These are phyloP conservation scores for Cryptococcus sp. DNA, from an alignment of 1,284 basidiomycete genomes.

Conservation along the genomic window DNA sequence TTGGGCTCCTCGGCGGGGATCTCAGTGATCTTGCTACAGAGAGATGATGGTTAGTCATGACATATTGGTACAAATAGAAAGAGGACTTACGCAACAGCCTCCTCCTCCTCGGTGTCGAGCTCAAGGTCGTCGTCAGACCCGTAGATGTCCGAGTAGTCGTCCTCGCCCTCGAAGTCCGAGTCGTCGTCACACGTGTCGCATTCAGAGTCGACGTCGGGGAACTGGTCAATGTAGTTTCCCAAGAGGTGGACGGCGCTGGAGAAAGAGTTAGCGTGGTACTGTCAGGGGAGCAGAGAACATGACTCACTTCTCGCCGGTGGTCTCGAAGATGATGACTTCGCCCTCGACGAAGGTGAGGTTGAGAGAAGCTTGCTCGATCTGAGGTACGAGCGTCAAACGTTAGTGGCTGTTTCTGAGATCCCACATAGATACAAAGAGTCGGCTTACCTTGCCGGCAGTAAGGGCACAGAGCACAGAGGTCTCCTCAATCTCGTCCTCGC, in stretches of 20 bases:
- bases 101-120: slow-evolving; percentile 55
- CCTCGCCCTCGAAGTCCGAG: slow-evolving; percentile 50
- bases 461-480: slow-evolving; percentile 54
- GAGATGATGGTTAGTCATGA: background rate
- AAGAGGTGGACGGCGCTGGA: slow-evolving; percentile 74
- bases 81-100: slow-evolving; percentile 28
- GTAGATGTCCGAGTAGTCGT: slow-evolving; percentile 50
- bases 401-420: too few species aligned
- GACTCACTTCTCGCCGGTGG: slow-evolving; percentile 74
- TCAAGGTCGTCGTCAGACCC: slow-evolving; percentile 54
- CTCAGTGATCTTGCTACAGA: slow-evolving; percentile 40
- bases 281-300: too few species aligned
- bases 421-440: too few species aligned
- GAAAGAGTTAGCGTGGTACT: slow-evolving; percentile 19
- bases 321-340: slow-evolving; percentile 66
- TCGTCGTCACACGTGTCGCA: slow-evolving; percentile 38
- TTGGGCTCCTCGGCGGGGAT: slow-evolving; percentile 28
- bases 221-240: slow-evolving; percentile 77
- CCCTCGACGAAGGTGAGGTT: slow-evolving; percentile 74
- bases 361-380: slow-evolving; percentile 77
- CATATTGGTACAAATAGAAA: background rate
- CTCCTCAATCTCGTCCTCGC: slow-evolving; percentile 48
- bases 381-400: background rate
- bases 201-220: slow-evolving; percentile 44
- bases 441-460: slow-evolving; percentile 52